phyloP scores from a whole-genome alignment of 2,329 filamentous ascomycete genomes.

The Colletotrichum sp. region DNA sequence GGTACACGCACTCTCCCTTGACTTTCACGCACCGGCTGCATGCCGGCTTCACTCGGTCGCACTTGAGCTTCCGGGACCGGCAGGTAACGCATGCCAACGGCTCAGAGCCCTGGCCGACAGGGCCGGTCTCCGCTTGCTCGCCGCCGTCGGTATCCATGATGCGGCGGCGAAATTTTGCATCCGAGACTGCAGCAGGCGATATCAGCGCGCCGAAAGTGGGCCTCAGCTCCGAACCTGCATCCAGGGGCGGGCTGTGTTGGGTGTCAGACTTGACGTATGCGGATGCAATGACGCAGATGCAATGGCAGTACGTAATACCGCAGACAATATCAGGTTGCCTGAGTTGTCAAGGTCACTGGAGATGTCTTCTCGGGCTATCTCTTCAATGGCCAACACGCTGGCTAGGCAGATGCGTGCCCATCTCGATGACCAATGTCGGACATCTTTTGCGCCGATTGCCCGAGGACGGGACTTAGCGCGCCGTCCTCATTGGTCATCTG shows the following conservation, averaged over 20 bases:
- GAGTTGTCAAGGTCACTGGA: not conserved
- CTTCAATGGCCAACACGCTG: not conserved
- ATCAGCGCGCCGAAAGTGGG: slow-evolving; percentile 5
- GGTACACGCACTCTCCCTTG: slow-evolving; percentile 82
- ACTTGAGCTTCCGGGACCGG: slow-evolving; percentile 84
- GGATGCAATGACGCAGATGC: not conserved
- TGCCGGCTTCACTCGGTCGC: slow-evolving; percentile 79
- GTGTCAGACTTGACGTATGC: not conserved
- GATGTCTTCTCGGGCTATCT: not conserved
- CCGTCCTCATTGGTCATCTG: not conserved
- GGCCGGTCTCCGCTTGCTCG: slow-evolving; percentile 12
- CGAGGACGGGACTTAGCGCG: slow-evolving; percentile 21
- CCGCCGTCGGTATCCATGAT: slow-evolving; percentile 24
- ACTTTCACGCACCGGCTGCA: slow-evolving; percentile 82
- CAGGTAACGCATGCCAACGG: slow-evolving; percentile 83
- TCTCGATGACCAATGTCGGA: slow-evolving; percentile 19
- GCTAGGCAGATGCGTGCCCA: not conserved
- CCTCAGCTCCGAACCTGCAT: not conserved
- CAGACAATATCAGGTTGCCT: not conserved
- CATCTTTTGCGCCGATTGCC: slow-evolving; percentile 28
- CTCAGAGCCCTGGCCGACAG: slow-evolving; percentile 30
- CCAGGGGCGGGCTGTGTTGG: not conserved
- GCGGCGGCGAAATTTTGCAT: not conserved
- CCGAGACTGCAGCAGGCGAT: not conserved
- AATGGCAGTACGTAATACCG: not conserved